Evolutionary conservation across 257 asterid species (phyloP).

Genomic region (Ocimum tenuiflorum): DNA sequence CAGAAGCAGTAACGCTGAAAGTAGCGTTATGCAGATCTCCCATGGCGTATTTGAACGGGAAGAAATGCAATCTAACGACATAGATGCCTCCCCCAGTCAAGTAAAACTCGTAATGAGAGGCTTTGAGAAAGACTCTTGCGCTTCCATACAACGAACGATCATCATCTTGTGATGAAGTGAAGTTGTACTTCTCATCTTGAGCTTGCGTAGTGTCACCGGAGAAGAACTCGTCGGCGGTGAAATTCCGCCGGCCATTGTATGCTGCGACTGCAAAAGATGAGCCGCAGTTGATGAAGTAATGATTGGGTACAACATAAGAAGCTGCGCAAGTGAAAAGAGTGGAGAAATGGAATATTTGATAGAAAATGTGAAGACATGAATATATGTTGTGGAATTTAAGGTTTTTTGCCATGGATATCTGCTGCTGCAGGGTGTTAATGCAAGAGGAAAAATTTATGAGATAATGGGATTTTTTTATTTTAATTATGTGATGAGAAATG

Average conservation of each 20-base stretch:
- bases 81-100: neutral
- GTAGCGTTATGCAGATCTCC: neutral
- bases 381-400: neutral
- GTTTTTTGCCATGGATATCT: neutral
- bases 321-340: neutral
- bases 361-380: neutral
- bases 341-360: neutral
- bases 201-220: neutral
- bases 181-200: neutral
- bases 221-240: neutral
- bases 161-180: too few relatives aligned
- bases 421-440: neutral
- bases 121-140: neutral
- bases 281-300: neutral
- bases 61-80: neutral
- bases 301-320: neutral
- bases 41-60: neutral
- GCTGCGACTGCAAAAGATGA: neutral
- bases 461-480: too few relatives aligned
- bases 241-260: neutral
- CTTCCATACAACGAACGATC: too few relatives aligned
- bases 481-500: too few relatives aligned
- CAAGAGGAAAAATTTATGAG: neutral
- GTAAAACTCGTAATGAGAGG: neutral
- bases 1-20: neutral